A percentile compares a stretch with the other conserved stretches of the same genome.
These are phyloP conservation scores for Boletellus emodensis DNA, from an alignment of 768 basidiomycete genomes.

Conservation along the genomic window DNA sequence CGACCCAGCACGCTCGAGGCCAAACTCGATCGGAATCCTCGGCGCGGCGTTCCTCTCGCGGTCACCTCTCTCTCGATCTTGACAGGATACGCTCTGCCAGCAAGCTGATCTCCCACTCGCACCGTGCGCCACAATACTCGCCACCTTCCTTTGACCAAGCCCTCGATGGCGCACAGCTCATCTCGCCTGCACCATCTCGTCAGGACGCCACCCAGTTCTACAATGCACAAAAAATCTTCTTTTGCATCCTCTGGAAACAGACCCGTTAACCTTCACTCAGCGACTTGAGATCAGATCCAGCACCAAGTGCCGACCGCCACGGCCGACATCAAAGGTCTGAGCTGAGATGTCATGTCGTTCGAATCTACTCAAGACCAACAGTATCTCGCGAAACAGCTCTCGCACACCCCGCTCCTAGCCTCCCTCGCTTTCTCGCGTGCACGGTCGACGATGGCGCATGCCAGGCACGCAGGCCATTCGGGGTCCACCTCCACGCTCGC, in stretches of 20 bases:
- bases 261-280: not conserved
- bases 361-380: constrained; percentile 24
- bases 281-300: constrained; percentile 16
- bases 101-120: not conserved
- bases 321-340: constrained; percentile 9
- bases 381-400: constrained; percentile 30
- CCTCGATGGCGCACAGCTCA: too few relatives aligned
- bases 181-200: too few relatives aligned
- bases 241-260: constrained; percentile 12
- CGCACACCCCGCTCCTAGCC: constrained; percentile 29
- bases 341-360: too few relatives aligned
- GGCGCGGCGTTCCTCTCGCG: constrained; percentile 12
- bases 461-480: constrained; percentile 47
- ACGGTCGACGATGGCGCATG: constrained; percentile 51
- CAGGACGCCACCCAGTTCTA: constrained; percentile 14
- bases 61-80: too few relatives aligned
- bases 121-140: too few relatives aligned
- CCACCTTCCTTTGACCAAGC: too few relatives aligned
- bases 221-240: not conserved
- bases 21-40: constrained; percentile 9
- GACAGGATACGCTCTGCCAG: too few relatives aligned
- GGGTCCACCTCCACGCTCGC: constrained; percentile 30
- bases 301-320: constrained; percentile 7
- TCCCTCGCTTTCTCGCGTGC: constrained; percentile 29
- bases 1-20: not conserved